Percentiles rank a stretch among this genome's conserved stretches.
Evolutionary conservation across 768 basidiomycete genomes (phyloP).

Genomic region (Cystofilobasidium bisporidii): DNA sequence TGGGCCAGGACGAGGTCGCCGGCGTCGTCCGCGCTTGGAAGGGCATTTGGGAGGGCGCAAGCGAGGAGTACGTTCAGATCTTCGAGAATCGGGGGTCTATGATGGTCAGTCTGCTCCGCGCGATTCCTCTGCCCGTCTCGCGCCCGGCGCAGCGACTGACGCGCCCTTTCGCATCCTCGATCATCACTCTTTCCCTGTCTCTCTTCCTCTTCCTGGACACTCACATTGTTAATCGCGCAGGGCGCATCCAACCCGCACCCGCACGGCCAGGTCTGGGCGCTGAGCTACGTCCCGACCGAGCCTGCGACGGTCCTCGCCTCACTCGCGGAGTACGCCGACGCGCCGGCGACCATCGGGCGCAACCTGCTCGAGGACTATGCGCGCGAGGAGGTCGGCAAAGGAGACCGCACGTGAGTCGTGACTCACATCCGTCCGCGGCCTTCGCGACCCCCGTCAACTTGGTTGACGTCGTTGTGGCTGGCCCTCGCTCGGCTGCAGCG

Average conservation of each 20-base stretch:
- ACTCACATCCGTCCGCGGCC: too few species aligned
- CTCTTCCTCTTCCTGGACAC: too few species aligned
- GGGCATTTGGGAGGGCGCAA: slow-evolving; percentile 54
- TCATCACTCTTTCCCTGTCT: not conserved
- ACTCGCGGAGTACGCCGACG: slow-evolving; percentile 26
- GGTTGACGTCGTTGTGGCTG: not conserved
- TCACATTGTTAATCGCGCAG: slow-evolving; percentile 34
- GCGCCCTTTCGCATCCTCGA: not conserved
- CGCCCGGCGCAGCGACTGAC: too few species aligned
- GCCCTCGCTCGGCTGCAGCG: slow-evolving; percentile 30
- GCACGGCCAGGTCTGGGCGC: slow-evolving; percentile 81
- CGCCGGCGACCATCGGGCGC: slow-evolving; percentile 44
- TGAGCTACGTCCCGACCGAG: slow-evolving; percentile 60
- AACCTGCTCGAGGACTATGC: slow-evolving; percentile 76
- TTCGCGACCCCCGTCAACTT: too few species aligned
- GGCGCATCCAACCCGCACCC: slow-evolving; percentile 92
- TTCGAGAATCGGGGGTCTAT: slow-evolving; percentile 48
- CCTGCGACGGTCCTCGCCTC: slow-evolving; percentile 39
- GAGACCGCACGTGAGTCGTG: slow-evolving; percentile 47
- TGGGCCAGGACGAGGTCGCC: slow-evolving; percentile 52
- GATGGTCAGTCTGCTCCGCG: slow-evolving; percentile 2
- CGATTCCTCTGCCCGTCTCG: too few species aligned
- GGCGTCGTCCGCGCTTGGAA: slow-evolving; percentile 66
- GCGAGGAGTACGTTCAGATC: slow-evolving; percentile 73
- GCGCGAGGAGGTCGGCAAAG: slow-evolving; percentile 51